Conservation (phyloP, 495 filamentous ascomycete genomes). For the Jackrogersella minutella region DNA sequence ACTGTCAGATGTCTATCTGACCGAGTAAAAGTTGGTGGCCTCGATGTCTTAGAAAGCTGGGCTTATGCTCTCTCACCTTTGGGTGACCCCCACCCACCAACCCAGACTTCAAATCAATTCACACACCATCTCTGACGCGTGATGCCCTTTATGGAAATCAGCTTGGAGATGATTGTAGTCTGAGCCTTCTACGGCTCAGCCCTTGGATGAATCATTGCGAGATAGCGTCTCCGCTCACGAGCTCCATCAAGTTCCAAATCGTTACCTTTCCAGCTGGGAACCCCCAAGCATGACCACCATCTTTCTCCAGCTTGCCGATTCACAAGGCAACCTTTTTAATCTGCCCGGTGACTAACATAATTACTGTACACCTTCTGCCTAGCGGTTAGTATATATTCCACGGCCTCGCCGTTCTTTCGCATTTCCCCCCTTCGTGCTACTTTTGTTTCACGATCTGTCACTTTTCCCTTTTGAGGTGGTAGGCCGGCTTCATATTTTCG, state of each 20-base stretch:
- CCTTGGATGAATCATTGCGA: constrained; percentile 33
- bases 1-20: constrained; percentile 46
- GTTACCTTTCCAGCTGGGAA: constrained; percentile 22
- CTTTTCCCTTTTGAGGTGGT: constrained; percentile 33
- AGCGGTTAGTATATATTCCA: constrained; percentile 37
- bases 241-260: constrained; percentile 29
- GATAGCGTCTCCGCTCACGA: constrained; percentile 29
- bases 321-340: constrained; percentile 43
- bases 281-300: constrained; percentile 43
- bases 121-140: constrained; percentile 45
- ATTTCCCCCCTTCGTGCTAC: constrained; percentile 14
- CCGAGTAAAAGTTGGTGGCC: constrained; percentile 27
- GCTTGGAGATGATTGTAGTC: constrained; percentile 24
- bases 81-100: constrained; percentile 32
- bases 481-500: constrained; percentile 25
- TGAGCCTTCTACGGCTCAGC: constrained; percentile 38
- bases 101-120: constrained; percentile 34
- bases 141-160: constrained; percentile 40
- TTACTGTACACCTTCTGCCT: constrained; percentile 39
- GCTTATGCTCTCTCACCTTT: constrained; percentile 37
- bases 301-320: constrained; percentile 27
- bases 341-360: constrained; percentile 43
- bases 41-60: constrained; percentile 42
- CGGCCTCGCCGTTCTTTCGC: constrained; percentile 9
- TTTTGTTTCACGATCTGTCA: constrained; percentile 29